Conservation (phyloP, 2,329 filamentous ascomycete species). For the Neopestalotiopsis sp. region DNA sequence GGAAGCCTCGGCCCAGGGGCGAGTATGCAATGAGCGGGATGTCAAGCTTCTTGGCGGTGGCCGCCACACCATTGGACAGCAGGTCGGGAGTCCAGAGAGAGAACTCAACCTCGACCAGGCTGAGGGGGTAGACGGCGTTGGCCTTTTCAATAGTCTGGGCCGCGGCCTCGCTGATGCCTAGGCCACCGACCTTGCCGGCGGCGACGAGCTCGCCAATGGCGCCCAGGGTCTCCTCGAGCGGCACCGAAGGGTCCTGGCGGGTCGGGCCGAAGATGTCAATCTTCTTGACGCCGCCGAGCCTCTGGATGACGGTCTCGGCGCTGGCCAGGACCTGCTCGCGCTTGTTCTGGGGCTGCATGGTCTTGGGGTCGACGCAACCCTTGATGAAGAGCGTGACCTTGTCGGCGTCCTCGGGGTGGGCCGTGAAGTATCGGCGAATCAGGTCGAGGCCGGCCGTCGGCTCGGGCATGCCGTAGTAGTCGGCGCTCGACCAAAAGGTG, state of each 20-base stretch:
- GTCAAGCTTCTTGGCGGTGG: conserved; percentile 52
- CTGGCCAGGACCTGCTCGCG: conserved; percentile 44
- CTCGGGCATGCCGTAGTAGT: conserved; percentile 51
- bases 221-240: conserved; percentile 37
- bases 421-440: conserved; percentile 54
- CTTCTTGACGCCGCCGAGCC: conserved; percentile 49
- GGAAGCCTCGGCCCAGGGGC: conserved; percentile 63
- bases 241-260: conserved; percentile 45
- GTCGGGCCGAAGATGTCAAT: conserved; percentile 56
- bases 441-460: conserved; percentile 50
- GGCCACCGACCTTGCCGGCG: conserved; percentile 33
- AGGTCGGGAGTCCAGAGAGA: conserved; percentile 47
- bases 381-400: conserved; percentile 58
- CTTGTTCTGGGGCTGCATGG: conserved; percentile 42
- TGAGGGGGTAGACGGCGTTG: conserved; percentile 41
- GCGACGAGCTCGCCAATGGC: conserved; percentile 35
- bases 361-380: conserved; percentile 43
- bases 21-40: conserved; percentile 61
- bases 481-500: conserved; percentile 54
- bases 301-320: conserved; percentile 49
- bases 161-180: conserved; percentile 46
- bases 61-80: conserved; percentile 41
- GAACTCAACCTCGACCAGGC: conserved; percentile 51
- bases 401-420: conserved; percentile 53
- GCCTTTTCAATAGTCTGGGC: conserved; percentile 46